Evolutionary conservation across 768 basidiomycete genomes (phyloP), one percentile per base, ranked within the genome.

Genomic region (Sarcomyxa edulis): DNA sequence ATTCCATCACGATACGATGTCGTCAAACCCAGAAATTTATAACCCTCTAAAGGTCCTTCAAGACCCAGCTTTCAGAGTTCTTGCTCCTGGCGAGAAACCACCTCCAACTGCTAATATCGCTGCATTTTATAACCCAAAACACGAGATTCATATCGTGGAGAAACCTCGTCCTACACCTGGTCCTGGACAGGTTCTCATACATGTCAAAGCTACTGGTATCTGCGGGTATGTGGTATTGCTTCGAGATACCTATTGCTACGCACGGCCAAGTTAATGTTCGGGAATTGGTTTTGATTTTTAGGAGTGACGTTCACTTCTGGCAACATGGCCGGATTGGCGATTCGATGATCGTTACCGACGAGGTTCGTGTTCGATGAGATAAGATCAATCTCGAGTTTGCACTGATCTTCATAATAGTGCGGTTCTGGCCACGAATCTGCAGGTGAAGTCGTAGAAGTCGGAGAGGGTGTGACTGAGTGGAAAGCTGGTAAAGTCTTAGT

Each of bases 221-320:
- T 83, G 81, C 49, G 81, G 81, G 80, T 76, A 48, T 37, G 73
- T 56, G 18, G 11, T 31, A 27, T 22, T 16, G n/a, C 24, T 39
- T 16, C 11, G 10, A 15, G 30, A 26, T 35, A 30, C 22, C 10
- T 14, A 25, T 35, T 12, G 6, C 20, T 19, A 16, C 10, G 20
- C 22, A 31, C 19, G 25, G 19, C n/a, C n/a, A 36, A 20, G 28
- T 38, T 9, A 19, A 25, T 7, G 2, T 32, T 21, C 7, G 10
- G 34, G n/a, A n/a, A n/a, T n/a, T n/a, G n/a, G n/a, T n/a, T n/a
- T n/a, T n/a, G n/a, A n/a, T n/a, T 21, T 39, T 16, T 40, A 82
- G 81, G 67, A 81, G 78, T 32, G 81, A 83, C 43, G 76, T 84
- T 47, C 81, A 84, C 52, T 82, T 83, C 54, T 84, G 81, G 81